Conservation (phyloP, 441 rosid genomes). For the Populus hybrid region DNA sequence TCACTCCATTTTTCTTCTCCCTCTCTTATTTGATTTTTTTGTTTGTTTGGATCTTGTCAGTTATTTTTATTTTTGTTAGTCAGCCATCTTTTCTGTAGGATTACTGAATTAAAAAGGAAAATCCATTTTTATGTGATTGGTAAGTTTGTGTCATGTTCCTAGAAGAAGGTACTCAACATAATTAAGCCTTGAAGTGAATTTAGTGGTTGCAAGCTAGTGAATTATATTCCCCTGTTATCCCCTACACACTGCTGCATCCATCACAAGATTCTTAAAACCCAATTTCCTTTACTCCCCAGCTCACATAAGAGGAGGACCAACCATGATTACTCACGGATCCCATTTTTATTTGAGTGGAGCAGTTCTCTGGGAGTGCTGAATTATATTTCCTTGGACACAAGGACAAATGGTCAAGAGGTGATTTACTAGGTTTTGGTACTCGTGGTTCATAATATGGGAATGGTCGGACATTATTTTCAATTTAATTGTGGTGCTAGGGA, state of each 20-base stretch:
- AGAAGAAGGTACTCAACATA: background rate
- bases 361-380: background rate
- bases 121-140: background rate
- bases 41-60: background rate
- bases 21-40: background rate
- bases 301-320: background rate
- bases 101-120: background rate
- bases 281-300: background rate
- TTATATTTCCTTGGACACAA: background rate
- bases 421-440: background rate
- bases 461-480: background rate
- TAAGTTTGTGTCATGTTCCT: background rate
- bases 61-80: background rate
- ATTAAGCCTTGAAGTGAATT: background rate
- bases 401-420: background rate
- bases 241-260: background rate
- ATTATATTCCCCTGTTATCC: background rate
- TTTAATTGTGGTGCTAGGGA: background rate
- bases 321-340: background rate
- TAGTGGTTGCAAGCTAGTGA: background rate
- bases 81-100: background rate
- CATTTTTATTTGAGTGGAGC: background rate
- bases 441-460: background rate
- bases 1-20: conserved; percentile 10
- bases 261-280: background rate